Percentiles rank a stretch among this genome's conserved stretches.
Evolutionary conservation across 345 rosid genomes (phyloP).

Genomic region (Brassica incana): DNA sequence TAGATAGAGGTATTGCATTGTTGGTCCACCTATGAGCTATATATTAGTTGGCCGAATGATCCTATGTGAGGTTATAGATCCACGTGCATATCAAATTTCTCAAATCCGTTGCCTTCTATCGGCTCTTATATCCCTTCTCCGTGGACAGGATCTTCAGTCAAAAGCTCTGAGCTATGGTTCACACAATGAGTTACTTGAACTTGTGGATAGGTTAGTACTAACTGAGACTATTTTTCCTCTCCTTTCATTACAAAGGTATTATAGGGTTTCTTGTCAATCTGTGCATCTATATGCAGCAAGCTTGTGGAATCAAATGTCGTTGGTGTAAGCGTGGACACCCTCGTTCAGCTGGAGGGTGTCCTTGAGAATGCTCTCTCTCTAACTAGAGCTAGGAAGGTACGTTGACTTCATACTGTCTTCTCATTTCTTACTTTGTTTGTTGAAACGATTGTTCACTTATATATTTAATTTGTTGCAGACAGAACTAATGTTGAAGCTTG

Average conservation of each 20-base stretch:
- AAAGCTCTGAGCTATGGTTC: constrained; percentile 26
- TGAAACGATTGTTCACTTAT: neutral
- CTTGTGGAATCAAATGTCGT: constrained; percentile 28
- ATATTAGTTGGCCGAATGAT: neutral
- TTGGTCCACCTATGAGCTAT: constrained; percentile 5
- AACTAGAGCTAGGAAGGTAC: constrained; percentile 40
- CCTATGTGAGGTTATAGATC: neutral
- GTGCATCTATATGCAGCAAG: constrained; percentile 28
- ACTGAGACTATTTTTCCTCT: neutral
- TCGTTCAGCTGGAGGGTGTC: constrained; percentile 29
- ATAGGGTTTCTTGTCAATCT: constrained; percentile 21
- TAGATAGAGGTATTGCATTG: constrained; percentile 3
- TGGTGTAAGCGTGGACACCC: constrained; percentile 14
- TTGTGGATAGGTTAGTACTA: constrained; percentile 35
- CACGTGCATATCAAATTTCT: neutral
- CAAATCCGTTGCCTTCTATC: neutral
- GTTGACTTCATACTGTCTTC: neutral
- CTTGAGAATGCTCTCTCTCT: constrained; percentile 33
- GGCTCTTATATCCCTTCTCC: constrained; percentile 1
- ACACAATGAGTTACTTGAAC: constrained; percentile 34
- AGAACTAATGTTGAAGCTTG: constrained; percentile 34
- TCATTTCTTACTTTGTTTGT: neutral
- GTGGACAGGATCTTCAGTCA: constrained; percentile 28
- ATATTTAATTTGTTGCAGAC: constrained; percentile 20
- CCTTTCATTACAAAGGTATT: constrained; percentile 18